Conservation (phyloP, 1,139 yeast genomes). For the Debaryomyces robertsiae region DNA sequence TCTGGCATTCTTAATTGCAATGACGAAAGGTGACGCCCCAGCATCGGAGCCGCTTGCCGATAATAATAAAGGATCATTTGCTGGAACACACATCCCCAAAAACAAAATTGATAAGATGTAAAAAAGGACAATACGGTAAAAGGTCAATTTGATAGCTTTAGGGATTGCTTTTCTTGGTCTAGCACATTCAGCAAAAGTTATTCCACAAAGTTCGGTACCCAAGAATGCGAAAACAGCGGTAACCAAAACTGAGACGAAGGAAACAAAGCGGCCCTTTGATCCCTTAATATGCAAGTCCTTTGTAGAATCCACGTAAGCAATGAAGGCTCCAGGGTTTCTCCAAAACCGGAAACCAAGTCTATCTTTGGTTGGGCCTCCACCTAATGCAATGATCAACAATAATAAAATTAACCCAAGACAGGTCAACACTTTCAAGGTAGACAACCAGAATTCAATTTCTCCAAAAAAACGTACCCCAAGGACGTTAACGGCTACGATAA, state of each 20-base stretch:
- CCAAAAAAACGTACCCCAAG: constrained; percentile 66
- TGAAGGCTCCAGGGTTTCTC: constrained; percentile 65
- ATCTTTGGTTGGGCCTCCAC: constrained; percentile 63
- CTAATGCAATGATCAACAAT: constrained; percentile 52
- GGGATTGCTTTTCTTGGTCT: constrained; percentile 78
- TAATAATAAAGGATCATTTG: constrained; percentile 52
- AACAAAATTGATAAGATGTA: constrained; percentile 67
- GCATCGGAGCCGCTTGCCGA: constrained; percentile 50
- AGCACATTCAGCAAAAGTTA: constrained; percentile 76
- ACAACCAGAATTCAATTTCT: constrained; percentile 69
- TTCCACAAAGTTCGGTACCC: constrained; percentile 70
- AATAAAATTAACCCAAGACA: constrained; percentile 56
- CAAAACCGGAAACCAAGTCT: constrained; percentile 69
- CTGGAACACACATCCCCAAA: constrained; percentile 76
- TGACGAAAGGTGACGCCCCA: constrained; percentile 75
- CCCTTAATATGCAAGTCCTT: constrained; percentile 14
- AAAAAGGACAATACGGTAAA: constrained; percentile 74
- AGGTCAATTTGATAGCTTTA: constrained; percentile 72
- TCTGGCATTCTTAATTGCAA: constrained; percentile 49
- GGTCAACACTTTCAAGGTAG: constrained; percentile 59
- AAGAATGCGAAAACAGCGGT: constrained; percentile 75
- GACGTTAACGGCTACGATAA: constrained; percentile 54
- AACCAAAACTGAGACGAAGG: constrained; percentile 67
- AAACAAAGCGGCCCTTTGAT: constrained; percentile 50
- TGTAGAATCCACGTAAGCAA: constrained; percentile 37